Conservation (phyloP, 2,329 filamentous ascomycete species). For the Plectosphaerella plurivora region DNA sequence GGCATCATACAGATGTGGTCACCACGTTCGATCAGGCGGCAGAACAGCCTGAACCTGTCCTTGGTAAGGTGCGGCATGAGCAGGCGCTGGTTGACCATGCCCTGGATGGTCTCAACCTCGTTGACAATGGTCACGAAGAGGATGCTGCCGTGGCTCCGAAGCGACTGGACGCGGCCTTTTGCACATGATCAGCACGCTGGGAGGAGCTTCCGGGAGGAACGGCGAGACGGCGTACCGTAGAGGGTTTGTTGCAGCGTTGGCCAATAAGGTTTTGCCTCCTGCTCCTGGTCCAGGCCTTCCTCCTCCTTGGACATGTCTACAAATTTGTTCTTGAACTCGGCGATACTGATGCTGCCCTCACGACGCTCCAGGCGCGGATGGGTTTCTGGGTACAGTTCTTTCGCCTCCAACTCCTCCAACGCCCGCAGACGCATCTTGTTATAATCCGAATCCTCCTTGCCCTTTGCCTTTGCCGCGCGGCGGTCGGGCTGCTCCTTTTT, state of each 20-base stretch:
- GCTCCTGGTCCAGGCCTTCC: not conserved
- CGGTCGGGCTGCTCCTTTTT: slow-evolving; percentile 1
- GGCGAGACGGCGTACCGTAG: slow-evolving; percentile 17
- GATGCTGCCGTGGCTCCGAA: slow-evolving; percentile 68
- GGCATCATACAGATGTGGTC: slow-evolving; percentile 72
- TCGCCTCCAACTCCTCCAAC: slow-evolving; percentile 4
- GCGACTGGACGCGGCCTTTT: slow-evolving; percentile 67
- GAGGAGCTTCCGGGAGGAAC: slow-evolving; percentile 2
- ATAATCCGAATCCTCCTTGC: slow-evolving; percentile 6
- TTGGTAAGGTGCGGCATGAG: slow-evolving; percentile 26
- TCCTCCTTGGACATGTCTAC: not conserved
- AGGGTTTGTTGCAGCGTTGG: slow-evolving; percentile 9
- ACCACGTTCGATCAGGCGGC: slow-evolving; percentile 67
- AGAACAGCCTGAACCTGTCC: slow-evolving; percentile 53
- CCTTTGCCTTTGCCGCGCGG: not conserved
- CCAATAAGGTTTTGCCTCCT: not conserved
- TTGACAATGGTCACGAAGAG: slow-evolving; percentile 75
- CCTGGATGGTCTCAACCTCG: slow-evolving; percentile 68
- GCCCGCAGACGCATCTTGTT: slow-evolving; percentile 7
- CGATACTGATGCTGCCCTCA: slow-evolving; percentile 8
- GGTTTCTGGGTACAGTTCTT: slow-evolving; percentile 6
- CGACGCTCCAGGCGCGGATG: slow-evolving; percentile 12
- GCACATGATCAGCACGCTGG: slow-evolving; percentile 13
- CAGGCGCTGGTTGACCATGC: slow-evolving; percentile 64
- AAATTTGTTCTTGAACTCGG: slow-evolving; percentile 9